Conservation (phyloP, 129 eudicot genomes). For the Flaveria brownii region DNA sequence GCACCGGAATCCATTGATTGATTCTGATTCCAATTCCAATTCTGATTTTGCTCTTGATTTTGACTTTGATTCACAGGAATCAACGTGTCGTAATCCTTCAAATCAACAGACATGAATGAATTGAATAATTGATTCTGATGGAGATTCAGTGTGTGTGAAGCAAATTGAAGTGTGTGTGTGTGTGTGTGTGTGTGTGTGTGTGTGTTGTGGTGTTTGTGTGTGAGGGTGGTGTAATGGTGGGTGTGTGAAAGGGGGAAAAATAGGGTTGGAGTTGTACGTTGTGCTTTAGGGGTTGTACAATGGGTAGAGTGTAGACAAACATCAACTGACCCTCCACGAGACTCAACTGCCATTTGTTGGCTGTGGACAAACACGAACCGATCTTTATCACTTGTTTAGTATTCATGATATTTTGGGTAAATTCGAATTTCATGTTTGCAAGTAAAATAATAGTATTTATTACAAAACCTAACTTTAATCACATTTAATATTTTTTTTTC, state of each 20-base stretch:
- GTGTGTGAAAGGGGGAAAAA: slow-evolving; percentile 19
- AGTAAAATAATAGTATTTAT: background rate
- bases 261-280: background rate
- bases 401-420: slow-evolving; percentile 5
- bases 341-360: slow-evolving; percentile 60
- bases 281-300: slow-evolving; percentile 43
- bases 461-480: too few species aligned
- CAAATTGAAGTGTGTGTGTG: slow-evolving; percentile 10
- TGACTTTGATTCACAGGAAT: slow-evolving; percentile 21
- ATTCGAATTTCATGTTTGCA: background rate
- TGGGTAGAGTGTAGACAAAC: slow-evolving; percentile 19
- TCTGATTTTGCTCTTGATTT: background rate
- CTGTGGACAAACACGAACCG: slow-evolving; percentile 30
- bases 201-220: background rate
- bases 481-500: too few species aligned
- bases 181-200: slow-evolving; percentile 14
- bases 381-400: slow-evolving; percentile 18
- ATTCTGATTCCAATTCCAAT: background rate
- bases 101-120: slow-evolving; percentile 21
- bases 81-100: slow-evolving; percentile 22
- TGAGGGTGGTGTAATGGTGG: slow-evolving; percentile 27
- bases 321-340: slow-evolving; percentile 46
- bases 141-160: background rate
- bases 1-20: slow-evolving; percentile 23
- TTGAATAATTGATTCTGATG: background rate